phyloP scores from a whole-genome alignment of 495 filamentous ascomycete species.

The Penicillium nucicola region DNA sequence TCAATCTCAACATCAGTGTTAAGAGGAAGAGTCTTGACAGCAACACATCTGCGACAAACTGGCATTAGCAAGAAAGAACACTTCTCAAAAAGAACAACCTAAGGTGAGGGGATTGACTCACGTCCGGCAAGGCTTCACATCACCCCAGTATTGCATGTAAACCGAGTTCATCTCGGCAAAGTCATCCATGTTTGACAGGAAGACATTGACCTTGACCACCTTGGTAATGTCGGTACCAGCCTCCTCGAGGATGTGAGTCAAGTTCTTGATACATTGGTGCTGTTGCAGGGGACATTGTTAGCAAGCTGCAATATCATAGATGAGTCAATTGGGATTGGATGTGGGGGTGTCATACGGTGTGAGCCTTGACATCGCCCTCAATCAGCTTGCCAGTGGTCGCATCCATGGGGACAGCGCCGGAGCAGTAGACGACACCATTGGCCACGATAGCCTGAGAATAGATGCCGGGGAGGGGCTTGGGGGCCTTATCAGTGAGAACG shows the following conservation, averaged over 20 bases:
- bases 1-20: slow-evolving; percentile 72
- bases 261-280: slow-evolving; percentile 57
- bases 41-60: slow-evolving; percentile 49
- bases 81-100: too few species aligned
- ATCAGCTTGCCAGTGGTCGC: slow-evolving; percentile 40
- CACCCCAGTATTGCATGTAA: slow-evolving; percentile 55
- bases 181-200: slow-evolving; percentile 65
- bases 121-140: slow-evolving; percentile 59
- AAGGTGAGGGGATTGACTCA: slow-evolving; percentile 11
- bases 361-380: slow-evolving; percentile 48
- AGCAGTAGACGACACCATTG: slow-evolving; percentile 58
- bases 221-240: slow-evolving; percentile 59
- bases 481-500: slow-evolving; percentile 49
- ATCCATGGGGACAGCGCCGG: slow-evolving; percentile 47
- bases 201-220: slow-evolving; percentile 70
- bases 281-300: too few species aligned
- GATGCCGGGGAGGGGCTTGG: slow-evolving; percentile 48
- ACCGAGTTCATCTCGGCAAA: slow-evolving; percentile 64
- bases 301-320: not conserved
- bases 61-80: slow-evolving; percentile 1
- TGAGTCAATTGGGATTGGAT: not conserved
- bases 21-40: slow-evolving; percentile 61
- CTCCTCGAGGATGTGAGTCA: slow-evolving; percentile 61
- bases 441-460: slow-evolving; percentile 56
- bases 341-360: slow-evolving; percentile 33